phyloP scores from a whole-genome alignment of 257 asterid species.

The Ehretia macrophylla region DNA sequence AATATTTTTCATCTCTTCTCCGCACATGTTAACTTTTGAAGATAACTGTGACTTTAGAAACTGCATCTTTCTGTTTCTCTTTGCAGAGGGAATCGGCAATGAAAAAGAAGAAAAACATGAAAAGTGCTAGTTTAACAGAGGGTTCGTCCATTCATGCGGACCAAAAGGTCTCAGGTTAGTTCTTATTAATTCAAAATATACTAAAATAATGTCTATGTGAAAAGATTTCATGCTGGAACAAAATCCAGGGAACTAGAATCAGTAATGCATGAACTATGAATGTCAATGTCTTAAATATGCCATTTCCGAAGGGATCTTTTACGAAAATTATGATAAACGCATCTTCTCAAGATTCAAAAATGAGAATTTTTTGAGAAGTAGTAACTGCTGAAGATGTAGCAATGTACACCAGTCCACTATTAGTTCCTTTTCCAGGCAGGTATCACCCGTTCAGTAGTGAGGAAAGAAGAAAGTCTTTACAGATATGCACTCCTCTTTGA shows the following conservation, averaged over 20 bases:
- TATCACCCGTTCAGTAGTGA: conserved; percentile 13
- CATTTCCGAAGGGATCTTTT: conserved; percentile 16
- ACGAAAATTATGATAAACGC: conserved; percentile 23
- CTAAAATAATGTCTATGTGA: neutral
- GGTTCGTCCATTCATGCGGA: conserved; percentile 18
- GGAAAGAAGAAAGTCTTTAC: conserved; percentile 11
- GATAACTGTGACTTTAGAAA: neutral
- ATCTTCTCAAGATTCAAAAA: conserved; percentile 39
- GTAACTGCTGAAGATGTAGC: conserved; percentile 28
- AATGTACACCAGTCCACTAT: conserved; percentile 32
- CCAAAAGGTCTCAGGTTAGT: conserved; percentile 53
- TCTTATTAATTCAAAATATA: conserved; percentile 10
- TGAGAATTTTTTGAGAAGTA: conserved; percentile 20
- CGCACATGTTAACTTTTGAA: no score
- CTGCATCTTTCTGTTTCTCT: neutral
- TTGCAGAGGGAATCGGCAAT: conserved; percentile 77
- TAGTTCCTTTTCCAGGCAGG: conserved; percentile 21
- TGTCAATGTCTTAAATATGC: conserved; percentile 2
- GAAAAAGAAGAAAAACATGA: conserved; percentile 51
- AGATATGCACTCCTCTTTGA: conserved; percentile 47
- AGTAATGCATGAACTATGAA: neutral
- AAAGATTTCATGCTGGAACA: neutral
- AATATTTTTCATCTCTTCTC: no score
- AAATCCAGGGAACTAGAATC: neutral
- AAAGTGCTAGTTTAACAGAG: conserved; percentile 18